Evolutionary conservation across 2,329 filamentous ascomycete species (phyloP).

Genomic region (Calonectria pauciramosa): DNA sequence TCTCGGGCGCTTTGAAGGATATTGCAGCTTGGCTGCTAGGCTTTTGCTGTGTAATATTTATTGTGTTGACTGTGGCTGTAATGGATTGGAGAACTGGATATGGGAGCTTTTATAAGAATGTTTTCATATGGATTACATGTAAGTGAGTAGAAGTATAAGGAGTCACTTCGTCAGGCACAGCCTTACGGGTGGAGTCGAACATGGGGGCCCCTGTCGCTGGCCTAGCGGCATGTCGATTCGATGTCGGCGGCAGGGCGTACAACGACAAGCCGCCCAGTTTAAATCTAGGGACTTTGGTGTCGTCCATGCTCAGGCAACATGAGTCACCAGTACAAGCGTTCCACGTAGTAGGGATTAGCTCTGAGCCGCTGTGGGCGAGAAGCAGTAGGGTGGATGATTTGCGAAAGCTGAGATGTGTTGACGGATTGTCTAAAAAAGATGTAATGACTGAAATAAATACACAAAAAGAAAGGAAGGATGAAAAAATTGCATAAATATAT

Average conservation of each 20-base stretch:
- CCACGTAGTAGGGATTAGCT: neutral
- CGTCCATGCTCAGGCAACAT: neutral
- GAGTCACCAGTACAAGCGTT: neutral
- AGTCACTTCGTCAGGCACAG: constrained; percentile 8
- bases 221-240: constrained; percentile 11
- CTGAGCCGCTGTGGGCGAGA: neutral
- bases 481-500: neutral
- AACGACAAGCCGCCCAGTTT: neutral
- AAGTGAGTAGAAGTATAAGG: neutral
- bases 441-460: too few relatives aligned
- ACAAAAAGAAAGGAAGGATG: too few relatives aligned
- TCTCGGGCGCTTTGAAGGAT: neutral
- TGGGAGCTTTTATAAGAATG: neutral
- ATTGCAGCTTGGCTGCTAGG: neutral
- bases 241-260: constrained; percentile 41
- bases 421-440: neutral
- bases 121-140: neutral
- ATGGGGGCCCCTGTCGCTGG: neutral
- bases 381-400: neutral
- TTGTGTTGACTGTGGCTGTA: neutral
- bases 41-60: neutral
- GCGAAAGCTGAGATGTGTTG: neutral
- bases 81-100: neutral
- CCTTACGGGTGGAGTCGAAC: constrained; percentile 36
- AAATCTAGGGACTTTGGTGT: neutral